These are phyloP conservation scores for Penicillium ochrochloron DNA, from an alignment of 495 filamentous ascomycete species.

Conservation along the genomic window DNA sequence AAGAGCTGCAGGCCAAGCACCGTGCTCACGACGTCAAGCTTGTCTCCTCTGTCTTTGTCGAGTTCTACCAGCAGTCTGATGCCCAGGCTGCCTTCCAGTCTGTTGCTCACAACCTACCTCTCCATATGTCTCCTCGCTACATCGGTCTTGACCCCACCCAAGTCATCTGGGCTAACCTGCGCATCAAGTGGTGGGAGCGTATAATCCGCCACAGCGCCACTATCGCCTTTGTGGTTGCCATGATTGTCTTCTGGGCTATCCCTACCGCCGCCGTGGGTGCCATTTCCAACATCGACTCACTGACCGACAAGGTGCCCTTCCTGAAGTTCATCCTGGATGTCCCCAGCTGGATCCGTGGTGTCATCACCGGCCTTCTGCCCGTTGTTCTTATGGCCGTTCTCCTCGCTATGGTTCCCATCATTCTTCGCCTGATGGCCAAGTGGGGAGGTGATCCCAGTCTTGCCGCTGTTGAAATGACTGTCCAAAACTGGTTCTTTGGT, in stretches of 20 bases:
- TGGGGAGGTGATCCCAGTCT: slow-evolving; percentile 77
- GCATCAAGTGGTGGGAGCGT: slow-evolving; percentile 86
- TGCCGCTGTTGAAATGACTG: slow-evolving; percentile 80
- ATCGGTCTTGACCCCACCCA: slow-evolving; percentile 86
- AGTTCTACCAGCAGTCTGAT: slow-evolving; percentile 79
- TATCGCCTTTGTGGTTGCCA: slow-evolving; percentile 68
- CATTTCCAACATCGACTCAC: slow-evolving; percentile 81
- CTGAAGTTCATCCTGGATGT: slow-evolving; percentile 75
- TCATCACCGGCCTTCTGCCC: slow-evolving; percentile 86
- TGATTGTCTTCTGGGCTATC: slow-evolving; percentile 94
- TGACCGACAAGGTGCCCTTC: slow-evolving; percentile 65
- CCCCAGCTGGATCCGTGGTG: slow-evolving; percentile 71
- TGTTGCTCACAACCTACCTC: slow-evolving; percentile 83
- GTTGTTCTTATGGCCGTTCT: slow-evolving; percentile 78
- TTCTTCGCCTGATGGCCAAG: slow-evolving; percentile 82
- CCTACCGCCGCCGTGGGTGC: slow-evolving; percentile 84
- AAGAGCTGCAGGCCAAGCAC: slow-evolving; percentile 75
- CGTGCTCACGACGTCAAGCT: slow-evolving; percentile 70
- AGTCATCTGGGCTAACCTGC: slow-evolving; percentile 86
- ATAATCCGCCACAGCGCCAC: slow-evolving; percentile 73
- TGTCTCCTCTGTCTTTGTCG: slow-evolving; percentile 70
- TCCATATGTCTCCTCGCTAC: slow-evolving; percentile 91
- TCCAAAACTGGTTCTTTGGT: slow-evolving; percentile 89
- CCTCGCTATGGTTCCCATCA: slow-evolving; percentile 86
- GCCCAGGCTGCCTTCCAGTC: slow-evolving; percentile 84